phyloP scores from a whole-genome alignment of 2,329 filamentous ascomycete genomes.

The Trichoderma breve region DNA sequence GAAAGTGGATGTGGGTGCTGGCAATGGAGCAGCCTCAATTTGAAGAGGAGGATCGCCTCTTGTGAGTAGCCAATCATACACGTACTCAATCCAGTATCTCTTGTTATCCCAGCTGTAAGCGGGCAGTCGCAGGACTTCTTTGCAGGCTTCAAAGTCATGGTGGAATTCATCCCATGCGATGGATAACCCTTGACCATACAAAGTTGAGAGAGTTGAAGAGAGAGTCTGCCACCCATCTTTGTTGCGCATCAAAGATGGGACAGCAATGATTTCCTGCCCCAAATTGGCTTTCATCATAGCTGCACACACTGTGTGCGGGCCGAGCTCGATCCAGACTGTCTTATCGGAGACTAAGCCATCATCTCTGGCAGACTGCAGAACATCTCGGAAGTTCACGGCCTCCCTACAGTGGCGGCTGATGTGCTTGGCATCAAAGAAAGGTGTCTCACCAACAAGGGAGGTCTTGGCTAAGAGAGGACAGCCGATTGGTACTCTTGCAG shows the following conservation, averaged over 20 bases:
- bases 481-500: slow-evolving; percentile 55
- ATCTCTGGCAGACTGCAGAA: not conserved
- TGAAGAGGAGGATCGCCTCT: slow-evolving; percentile 42
- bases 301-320: slow-evolving; percentile 4
- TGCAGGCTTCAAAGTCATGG: slow-evolving; percentile 40
- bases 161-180: slow-evolving; percentile 71
- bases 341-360: not conserved
- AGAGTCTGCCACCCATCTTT: slow-evolving; percentile 13
- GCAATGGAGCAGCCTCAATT: slow-evolving; percentile 47
- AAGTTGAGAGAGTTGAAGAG: not conserved
- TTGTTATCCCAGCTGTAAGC: slow-evolving; percentile 72
- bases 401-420: slow-evolving; percentile 12
- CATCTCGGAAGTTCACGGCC: slow-evolving; percentile 4
- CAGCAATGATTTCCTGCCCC: not conserved
- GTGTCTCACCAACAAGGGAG: slow-evolving; percentile 45
- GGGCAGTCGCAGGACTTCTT: slow-evolving; percentile 57
- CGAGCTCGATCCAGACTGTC: not conserved
- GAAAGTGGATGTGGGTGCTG: slow-evolving; percentile 32
- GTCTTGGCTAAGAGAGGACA: slow-evolving; percentile 58
- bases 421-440: not conserved
- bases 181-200: slow-evolving; percentile 51
- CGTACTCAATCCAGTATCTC: slow-evolving; percentile 64
- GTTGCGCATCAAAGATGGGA: slow-evolving; percentile 7
- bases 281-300: slow-evolving; percentile 3
- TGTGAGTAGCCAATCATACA: slow-evolving; percentile 66